These are phyloP conservation scores for Dendrocalamus sinicus DNA, from an alignment of 176 grass and related monocot genomes.

Conservation along the genomic window DNA sequence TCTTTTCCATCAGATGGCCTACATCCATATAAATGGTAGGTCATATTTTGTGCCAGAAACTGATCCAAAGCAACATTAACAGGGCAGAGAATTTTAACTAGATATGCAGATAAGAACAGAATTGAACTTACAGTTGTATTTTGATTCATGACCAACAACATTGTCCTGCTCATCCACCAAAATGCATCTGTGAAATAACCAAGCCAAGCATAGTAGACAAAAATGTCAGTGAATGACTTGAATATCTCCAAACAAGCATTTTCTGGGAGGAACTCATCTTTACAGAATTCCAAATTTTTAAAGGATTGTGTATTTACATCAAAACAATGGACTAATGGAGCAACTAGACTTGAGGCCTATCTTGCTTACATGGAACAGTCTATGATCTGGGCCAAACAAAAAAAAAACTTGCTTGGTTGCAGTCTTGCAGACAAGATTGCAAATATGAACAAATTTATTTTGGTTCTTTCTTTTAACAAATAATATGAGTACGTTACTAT, in stretches of 20 bases:
- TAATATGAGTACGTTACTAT: background rate
- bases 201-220: slow-evolving; percentile 13
- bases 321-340: background rate
- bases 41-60: slow-evolving; percentile 14
- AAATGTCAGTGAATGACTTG: slow-evolving; percentile 6
- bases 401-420: background rate
- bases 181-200: slow-evolving; percentile 75
- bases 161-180: slow-evolving; percentile 96
- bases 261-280: background rate
- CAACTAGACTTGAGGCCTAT: background rate
- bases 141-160: slow-evolving; percentile 88
- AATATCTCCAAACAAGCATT: background rate
- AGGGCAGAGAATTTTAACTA: background rate
- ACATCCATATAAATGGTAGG: slow-evolving; percentile 12
- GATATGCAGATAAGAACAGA: background rate
- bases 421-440: background rate
- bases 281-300: background rate
- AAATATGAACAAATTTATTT: slow-evolving; percentile 3
- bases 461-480: background rate
- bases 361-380: background rate
- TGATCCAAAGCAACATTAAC: background rate
- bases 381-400: background rate
- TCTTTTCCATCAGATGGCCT: slow-evolving; percentile 99
- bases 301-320: slow-evolving; percentile 1
- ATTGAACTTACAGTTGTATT: slow-evolving; percentile 91